Percentiles rank a stretch among this genome's conserved stretches.
Conservation (phyloP, 2,329 filamentous ascomycete species). For the Colletotrichum limetticola region DNA sequence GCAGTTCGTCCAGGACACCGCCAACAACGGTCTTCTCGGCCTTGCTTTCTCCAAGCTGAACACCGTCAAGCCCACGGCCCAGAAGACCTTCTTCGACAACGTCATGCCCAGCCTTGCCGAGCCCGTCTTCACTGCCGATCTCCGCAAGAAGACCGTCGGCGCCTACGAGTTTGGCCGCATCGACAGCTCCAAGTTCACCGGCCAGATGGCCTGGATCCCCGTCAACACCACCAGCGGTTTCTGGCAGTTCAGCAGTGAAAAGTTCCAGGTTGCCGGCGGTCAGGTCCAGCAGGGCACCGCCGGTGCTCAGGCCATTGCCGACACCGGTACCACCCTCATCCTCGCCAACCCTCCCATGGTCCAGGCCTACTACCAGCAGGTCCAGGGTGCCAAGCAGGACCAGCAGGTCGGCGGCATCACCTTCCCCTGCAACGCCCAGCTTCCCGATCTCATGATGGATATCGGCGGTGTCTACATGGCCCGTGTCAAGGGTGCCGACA, state of each 20-base stretch:
- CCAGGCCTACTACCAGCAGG: slow-evolving; percentile 58
- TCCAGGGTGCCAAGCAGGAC: slow-evolving; percentile 55
- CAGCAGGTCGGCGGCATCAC: slow-evolving; percentile 54
- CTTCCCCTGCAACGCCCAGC: slow-evolving; percentile 56
- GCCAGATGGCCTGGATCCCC: slow-evolving; percentile 69
- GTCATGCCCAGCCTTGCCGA: slow-evolving; percentile 67
- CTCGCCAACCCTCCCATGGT: slow-evolving; percentile 66
- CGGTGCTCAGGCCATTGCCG: slow-evolving; percentile 60
- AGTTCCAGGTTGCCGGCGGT: slow-evolving; percentile 64
- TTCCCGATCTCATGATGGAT: slow-evolving; percentile 64
- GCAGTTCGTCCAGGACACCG: slow-evolving; percentile 68
- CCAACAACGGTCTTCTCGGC: slow-evolving; percentile 76
- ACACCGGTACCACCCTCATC: slow-evolving; percentile 73
- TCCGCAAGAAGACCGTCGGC: slow-evolving; percentile 69
- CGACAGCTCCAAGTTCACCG: slow-evolving; percentile 71
- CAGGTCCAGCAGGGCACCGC: slow-evolving; percentile 46
- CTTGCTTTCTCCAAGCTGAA: slow-evolving; percentile 75
- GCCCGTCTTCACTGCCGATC: slow-evolving; percentile 77
- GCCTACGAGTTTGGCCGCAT: slow-evolving; percentile 81
- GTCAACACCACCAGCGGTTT: slow-evolving; percentile 73
- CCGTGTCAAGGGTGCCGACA: slow-evolving; percentile 61
- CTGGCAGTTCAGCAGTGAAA: slow-evolving; percentile 72
- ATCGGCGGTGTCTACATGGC: slow-evolving; percentile 69
- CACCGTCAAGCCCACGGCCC: slow-evolving; percentile 68
- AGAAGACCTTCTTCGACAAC: slow-evolving; percentile 82